phyloP scores from a whole-genome alignment of 2,329 filamentous ascomycete species.

The Pseudogymnoascus sp. region DNA sequence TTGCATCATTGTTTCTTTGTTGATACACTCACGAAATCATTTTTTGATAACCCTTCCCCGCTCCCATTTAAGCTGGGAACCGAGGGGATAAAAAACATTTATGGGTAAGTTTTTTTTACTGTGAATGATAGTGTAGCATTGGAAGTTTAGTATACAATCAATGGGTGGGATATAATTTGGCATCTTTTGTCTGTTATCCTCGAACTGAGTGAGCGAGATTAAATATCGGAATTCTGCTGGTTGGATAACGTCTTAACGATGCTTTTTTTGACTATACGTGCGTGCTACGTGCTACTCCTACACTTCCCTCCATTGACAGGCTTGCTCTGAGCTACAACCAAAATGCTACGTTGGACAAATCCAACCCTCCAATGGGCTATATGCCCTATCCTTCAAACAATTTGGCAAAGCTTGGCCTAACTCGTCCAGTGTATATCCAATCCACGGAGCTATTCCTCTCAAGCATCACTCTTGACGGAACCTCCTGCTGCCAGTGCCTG shows the following conservation, averaged over 20 bases:
- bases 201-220: background rate
- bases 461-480: background rate
- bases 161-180: slow-evolving; percentile 17
- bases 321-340: background rate
- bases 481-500: background rate
- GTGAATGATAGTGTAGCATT: slow-evolving; percentile 15
- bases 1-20: background rate
- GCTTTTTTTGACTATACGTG: background rate
- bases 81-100: background rate
- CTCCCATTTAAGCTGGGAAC: background rate
- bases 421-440: background rate
- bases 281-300: background rate
- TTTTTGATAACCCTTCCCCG: background rate
- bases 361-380: background rate
- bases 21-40: background rate
- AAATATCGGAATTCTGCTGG: background rate
- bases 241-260: background rate
- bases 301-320: background rate
- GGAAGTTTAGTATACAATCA: slow-evolving; percentile 13
- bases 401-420: background rate
- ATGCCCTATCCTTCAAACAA: background rate
- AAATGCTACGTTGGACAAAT: background rate
- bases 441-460: background rate
- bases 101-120: background rate
- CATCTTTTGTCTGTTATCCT: background rate